These are phyloP conservation scores for Corylus avellana DNA, from an alignment of 306 rosid genomes.

Conservation along the genomic window DNA sequence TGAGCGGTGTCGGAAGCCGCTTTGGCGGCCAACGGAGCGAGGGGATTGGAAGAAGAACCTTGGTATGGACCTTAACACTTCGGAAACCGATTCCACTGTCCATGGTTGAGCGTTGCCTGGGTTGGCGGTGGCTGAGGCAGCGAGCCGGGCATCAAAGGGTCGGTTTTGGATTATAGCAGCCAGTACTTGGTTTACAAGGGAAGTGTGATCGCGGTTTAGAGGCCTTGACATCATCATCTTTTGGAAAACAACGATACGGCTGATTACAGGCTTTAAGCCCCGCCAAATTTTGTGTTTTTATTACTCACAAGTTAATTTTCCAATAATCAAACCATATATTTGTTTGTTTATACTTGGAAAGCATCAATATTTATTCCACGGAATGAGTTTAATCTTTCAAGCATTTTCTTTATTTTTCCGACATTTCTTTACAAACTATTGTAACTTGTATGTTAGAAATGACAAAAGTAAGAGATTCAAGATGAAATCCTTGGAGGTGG, in stretches of 20 bases:
- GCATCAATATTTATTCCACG: no score
- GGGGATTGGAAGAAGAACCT: conserved; percentile 66
- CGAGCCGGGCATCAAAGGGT: conserved; percentile 44
- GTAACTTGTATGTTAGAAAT: not conserved
- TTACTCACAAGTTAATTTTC: no score
- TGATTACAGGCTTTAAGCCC: not conserved
- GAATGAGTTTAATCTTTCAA: no score
- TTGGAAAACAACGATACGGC: not conserved
- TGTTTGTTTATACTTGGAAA: no score
- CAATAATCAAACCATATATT: no score
- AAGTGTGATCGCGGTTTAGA: conserved; percentile 24
- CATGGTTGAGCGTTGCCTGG: conserved; percentile 29
- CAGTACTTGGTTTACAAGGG: conserved; percentile 56
- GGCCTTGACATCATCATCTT: conserved; percentile 37
- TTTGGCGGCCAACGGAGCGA: conserved; percentile 72
- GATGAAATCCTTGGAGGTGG: not conserved
- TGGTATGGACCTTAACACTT: conserved; percentile 60
- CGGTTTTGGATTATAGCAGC: conserved; percentile 56
- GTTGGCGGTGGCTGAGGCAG: conserved; percentile 17
- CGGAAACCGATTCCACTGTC: conserved; percentile 51
- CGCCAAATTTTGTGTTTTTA: no score
- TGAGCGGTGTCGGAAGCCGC: conserved; percentile 65
- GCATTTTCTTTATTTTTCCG: no score
- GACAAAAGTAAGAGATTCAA: not conserved
- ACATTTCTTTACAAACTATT: not conserved